A percentile compares a stretch with the other conserved stretches of the same genome.
These are phyloP conservation scores for Ceratobasidium sp. DNA, from an alignment of 1,284 basidiomycete genomes.

Conservation along the genomic window DNA sequence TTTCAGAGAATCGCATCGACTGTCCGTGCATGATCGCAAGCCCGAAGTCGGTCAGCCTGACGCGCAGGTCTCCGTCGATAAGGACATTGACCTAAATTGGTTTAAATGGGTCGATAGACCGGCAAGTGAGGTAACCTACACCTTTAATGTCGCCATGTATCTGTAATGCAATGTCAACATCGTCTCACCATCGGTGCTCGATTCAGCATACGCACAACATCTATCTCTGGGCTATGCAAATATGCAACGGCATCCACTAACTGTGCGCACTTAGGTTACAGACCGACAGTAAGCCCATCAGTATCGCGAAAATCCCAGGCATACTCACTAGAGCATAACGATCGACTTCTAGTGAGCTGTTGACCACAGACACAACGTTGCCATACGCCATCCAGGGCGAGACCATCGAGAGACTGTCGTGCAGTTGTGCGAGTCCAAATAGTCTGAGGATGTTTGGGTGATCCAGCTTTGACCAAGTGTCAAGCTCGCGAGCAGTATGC, in stretches of 20 bases:
- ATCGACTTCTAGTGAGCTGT: not conserved
- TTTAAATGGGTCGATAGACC: not conserved
- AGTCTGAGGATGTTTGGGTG: slow-evolving; percentile 17
- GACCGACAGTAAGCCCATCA: not conserved
- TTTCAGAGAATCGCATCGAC: not conserved
- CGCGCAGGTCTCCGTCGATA: not conserved
- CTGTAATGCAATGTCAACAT: not conserved
- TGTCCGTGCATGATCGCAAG: not conserved
- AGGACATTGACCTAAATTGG: not conserved
- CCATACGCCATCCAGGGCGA: slow-evolving; percentile 11
- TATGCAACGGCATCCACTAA: not conserved
- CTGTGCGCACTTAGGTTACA: not conserved
- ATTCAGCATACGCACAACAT: not conserved
- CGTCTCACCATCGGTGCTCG: not conserved
- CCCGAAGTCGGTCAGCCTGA: not conserved
- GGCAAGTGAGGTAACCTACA: not conserved
- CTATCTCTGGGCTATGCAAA: not conserved
- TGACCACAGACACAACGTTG: not conserved
- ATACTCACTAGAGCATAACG: not conserved
- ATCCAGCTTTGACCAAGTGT: slow-evolving; percentile 11
- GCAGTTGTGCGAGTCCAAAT: slow-evolving; percentile 11
- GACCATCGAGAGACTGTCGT: slow-evolving; percentile 6
- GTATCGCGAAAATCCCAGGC: no score
- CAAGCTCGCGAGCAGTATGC: slow-evolving; percentile 11
- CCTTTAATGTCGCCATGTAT: slow-evolving; percentile 25